Base-by-base conservation (phyloP, 345 rosid genomes). In the Corchorus capsularis region DNA sequence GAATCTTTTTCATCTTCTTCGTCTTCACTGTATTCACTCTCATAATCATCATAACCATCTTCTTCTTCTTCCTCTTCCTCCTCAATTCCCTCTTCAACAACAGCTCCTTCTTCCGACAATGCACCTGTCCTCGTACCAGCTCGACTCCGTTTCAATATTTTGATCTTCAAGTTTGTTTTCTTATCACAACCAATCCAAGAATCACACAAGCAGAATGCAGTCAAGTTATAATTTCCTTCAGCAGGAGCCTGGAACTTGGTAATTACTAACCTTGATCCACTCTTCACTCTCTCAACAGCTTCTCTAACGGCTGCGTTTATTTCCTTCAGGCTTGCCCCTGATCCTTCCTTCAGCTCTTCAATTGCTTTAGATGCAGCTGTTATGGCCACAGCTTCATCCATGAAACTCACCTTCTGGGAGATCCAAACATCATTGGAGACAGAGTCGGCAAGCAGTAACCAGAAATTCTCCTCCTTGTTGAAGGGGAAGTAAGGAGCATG, bases 401-500 rank as follows among this genome's bases (percentile, higher is more conserved):
- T 81, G 87, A 96, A 96, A 81, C 88, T 93, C n/a, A 94, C 92
- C 89, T 92, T 96, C 77, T 94, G 97, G 70, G 90, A 96, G 79
- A 92, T 90, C 99, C 99, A 96, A 6, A 90, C 96, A 61, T 86
- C 86, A 71, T 96, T 96, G 35, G 97, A 88, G 80, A 74, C 81
- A 1, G 91, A 15, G 54, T 96, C 99, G 0, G 97, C 99, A 10
- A 96, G 93, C 71, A 96, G 87, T 81, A 96, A 82, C 99, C 99
- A 96, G 82, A 87, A 94, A 71, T 89, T 96, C 77, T 96, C 99
- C 80, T 96, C 99, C 88, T 96, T 96, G 88, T 90, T 94, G 76
- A 94, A 94, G 20, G 96, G 99, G 85, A 84, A 96, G 85, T 75
- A 78, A 0, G 98, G 97, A 20, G 95, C 82, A 34, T 96, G 99